Percentiles rank a stretch among this genome's conserved stretches.
Evolutionary conservation across 768 basidiomycete species (phyloP).

Genomic region (Mycena sanguinolenta): DNA sequence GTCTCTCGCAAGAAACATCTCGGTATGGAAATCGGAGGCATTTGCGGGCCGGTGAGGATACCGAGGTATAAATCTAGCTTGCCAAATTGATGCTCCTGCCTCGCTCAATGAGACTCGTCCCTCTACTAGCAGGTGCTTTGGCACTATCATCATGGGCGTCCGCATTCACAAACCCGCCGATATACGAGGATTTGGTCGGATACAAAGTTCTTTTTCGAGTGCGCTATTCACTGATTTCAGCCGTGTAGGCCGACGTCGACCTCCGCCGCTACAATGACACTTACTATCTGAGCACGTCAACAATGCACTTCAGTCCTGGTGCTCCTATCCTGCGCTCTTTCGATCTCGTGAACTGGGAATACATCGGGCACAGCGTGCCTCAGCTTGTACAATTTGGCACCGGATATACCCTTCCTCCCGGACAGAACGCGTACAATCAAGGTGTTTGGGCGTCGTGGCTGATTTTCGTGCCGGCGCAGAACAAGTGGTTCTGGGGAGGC

Average conservation of each 20-base stretch:
- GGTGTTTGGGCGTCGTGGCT: constrained; percentile 39
- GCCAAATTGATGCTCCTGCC: not conserved
- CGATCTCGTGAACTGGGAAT: constrained; percentile 40
- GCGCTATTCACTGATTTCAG: constrained; percentile 25
- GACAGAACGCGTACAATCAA: constrained; percentile 36
- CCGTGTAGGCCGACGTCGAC: constrained; percentile 33
- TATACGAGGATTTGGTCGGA: constrained; percentile 10
- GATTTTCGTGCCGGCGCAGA: constrained; percentile 29
- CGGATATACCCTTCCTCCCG: constrained; percentile 34
- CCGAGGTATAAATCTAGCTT: constrained; percentile 11
- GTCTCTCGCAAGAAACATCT: too few relatives aligned
- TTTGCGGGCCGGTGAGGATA: too few relatives aligned
- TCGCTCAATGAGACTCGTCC: constrained; percentile 16
- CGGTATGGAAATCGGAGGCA: too few relatives aligned
- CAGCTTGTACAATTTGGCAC: constrained; percentile 30
- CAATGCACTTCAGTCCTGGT: constrained; percentile 38
- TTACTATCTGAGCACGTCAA: constrained; percentile 39
- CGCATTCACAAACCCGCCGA: constrained; percentile 8
- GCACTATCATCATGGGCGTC: constrained; percentile 2
- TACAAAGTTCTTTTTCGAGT: not conserved
- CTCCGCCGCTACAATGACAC: constrained; percentile 34
- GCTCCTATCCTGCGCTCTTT: constrained; percentile 38
- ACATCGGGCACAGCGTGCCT: constrained; percentile 38
- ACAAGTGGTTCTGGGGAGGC: constrained; percentile 37
- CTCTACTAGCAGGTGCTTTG: not conserved